phyloP scores from a whole-genome alignment of 805 yeast species.

The Sugiyamaella marilandica region DNA sequence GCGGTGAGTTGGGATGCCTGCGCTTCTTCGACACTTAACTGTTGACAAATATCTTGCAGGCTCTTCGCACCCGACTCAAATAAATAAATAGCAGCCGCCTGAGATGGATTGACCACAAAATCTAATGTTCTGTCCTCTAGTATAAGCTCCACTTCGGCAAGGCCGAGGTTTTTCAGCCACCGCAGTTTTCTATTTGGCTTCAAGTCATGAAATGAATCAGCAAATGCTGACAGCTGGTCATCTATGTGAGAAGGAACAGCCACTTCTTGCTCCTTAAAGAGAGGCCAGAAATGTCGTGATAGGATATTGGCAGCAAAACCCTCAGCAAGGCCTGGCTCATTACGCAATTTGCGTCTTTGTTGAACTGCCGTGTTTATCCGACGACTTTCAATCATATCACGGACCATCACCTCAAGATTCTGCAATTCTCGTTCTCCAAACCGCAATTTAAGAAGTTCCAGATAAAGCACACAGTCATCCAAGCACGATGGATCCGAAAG shows the following conservation, averaged over 20 bases:
- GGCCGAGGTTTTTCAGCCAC: slow-evolving; percentile 56
- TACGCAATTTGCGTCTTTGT: neutral
- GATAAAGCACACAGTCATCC: slow-evolving; percentile 35
- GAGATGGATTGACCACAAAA: slow-evolving; percentile 59
- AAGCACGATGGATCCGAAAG: slow-evolving; percentile 36
- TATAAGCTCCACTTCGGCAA: slow-evolving; percentile 55
- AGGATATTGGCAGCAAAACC: slow-evolving; percentile 55
- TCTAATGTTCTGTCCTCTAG: slow-evolving; percentile 42
- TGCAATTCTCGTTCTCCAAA: slow-evolving; percentile 65
- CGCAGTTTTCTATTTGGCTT: slow-evolving; percentile 58
- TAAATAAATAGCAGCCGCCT: slow-evolving; percentile 56
- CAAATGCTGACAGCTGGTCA: slow-evolving; percentile 37
- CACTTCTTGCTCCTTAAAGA: slow-evolving; percentile 41
- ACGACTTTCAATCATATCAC: slow-evolving; percentile 60
- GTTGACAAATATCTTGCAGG: slow-evolving; percentile 32
- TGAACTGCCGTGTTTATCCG: slow-evolving; percentile 40
- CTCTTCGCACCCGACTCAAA: slow-evolving; percentile 38
- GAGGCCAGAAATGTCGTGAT: slow-evolving; percentile 81
- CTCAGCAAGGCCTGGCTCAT: slow-evolving; percentile 13
- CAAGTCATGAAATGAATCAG: slow-evolving; percentile 37
- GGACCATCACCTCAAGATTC: slow-evolving; percentile 77
- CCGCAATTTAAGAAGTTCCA: slow-evolving; percentile 53
- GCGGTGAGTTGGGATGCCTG: slow-evolving; percentile 38
- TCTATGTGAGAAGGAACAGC: slow-evolving; percentile 46
- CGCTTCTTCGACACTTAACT: slow-evolving; percentile 42